Evolutionary conservation across 345 rosid genomes (phyloP).

Genomic region (Corchorus olitorius): DNA sequence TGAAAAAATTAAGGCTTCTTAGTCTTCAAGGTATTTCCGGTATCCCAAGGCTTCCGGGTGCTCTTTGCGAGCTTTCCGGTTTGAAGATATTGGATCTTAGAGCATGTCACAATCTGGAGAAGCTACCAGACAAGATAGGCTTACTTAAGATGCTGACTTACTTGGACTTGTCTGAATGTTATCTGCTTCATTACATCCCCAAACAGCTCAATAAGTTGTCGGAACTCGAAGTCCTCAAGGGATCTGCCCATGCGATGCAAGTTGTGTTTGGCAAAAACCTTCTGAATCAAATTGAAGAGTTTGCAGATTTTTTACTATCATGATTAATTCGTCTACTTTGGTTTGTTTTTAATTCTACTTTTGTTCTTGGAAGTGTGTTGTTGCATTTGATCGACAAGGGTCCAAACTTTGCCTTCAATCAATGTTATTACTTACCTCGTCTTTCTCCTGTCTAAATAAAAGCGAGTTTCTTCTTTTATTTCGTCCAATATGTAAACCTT

Average conservation of each 20-base stretch:
- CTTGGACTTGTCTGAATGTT: conserved; percentile 42
- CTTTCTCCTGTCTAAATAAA: too few relatives aligned
- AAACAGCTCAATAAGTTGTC: conserved; percentile 25
- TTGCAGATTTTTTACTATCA: too few relatives aligned
- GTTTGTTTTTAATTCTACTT: too few relatives aligned
- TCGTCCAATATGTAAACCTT: too few relatives aligned
- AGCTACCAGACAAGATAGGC: conserved; percentile 33
- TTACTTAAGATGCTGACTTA: conserved; percentile 28
- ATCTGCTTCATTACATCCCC: conserved; percentile 42
- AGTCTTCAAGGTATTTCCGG: conserved; percentile 48
- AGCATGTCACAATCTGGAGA: conserved; percentile 41
- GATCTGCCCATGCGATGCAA: conserved; percentile 41
- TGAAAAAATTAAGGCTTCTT: conserved; percentile 34
- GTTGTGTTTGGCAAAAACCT: conserved; percentile 31
- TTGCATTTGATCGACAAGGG: too few relatives aligned
- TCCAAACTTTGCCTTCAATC: too few relatives aligned
- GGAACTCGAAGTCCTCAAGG: conserved; percentile 37
- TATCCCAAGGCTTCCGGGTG: conserved; percentile 31
- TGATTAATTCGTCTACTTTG: too few relatives aligned
- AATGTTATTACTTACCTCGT: too few relatives aligned
- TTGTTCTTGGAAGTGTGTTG: too few relatives aligned
- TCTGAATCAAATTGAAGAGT: too few relatives aligned
- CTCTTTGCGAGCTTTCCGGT: conserved; percentile 17
- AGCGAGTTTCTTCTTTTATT: too few relatives aligned
- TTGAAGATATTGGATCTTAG: conserved; percentile 42